A percentile compares a stretch with the other conserved stretches of the same genome.
These are phyloP conservation scores for Wallacemonas sp. DNA, from an alignment of 208 protist species.

Conservation along the genomic window DNA sequence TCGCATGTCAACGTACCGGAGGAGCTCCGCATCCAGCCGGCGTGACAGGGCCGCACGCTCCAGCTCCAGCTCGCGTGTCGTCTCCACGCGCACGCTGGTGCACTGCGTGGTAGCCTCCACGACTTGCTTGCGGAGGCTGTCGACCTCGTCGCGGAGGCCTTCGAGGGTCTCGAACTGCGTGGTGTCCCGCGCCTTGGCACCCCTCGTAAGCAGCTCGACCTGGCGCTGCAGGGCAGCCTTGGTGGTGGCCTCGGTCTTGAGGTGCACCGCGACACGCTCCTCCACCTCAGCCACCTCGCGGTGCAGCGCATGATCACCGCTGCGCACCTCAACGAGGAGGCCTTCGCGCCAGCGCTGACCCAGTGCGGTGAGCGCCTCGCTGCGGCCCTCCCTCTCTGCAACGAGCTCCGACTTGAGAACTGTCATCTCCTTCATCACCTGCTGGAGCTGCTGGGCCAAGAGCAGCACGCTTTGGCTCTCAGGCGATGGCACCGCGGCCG, in stretches of 20 bases:
- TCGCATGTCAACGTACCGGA: slow-evolving; percentile 71
- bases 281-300: slow-evolving; percentile 56
- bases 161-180: slow-evolving; percentile 51
- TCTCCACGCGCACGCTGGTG: slow-evolving; percentile 52
- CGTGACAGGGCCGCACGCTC: slow-evolving; percentile 51
- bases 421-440: slow-evolving; percentile 59
- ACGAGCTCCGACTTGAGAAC: slow-evolving; percentile 57
- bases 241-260: slow-evolving; percentile 32
- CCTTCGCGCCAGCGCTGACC: slow-evolving; percentile 79
- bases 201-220: slow-evolving; percentile 49
- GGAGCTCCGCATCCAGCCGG: slow-evolving; percentile 69
- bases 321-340: slow-evolving; percentile 64
- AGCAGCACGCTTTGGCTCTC: slow-evolving; percentile 23
- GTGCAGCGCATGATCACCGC: slow-evolving; percentile 44
- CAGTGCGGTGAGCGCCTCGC: slow-evolving; percentile 48
- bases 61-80: slow-evolving; percentile 54
- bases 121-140: slow-evolving; percentile 49
- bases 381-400: slow-evolving; percentile 66
- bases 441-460: slow-evolving; percentile 59
- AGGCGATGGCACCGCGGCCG: neutral
- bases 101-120: slow-evolving; percentile 48
- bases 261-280: slow-evolving; percentile 31
- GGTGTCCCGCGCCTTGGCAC: slow-evolving; percentile 34
- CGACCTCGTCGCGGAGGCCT: slow-evolving; percentile 62
- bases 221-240: slow-evolving; percentile 46